Percentiles rank a stretch among this genome's conserved stretches.
Evolutionary conservation across 1,139 yeast species (phyloP).

Genomic region (Geotrichum phurueaensis): DNA sequence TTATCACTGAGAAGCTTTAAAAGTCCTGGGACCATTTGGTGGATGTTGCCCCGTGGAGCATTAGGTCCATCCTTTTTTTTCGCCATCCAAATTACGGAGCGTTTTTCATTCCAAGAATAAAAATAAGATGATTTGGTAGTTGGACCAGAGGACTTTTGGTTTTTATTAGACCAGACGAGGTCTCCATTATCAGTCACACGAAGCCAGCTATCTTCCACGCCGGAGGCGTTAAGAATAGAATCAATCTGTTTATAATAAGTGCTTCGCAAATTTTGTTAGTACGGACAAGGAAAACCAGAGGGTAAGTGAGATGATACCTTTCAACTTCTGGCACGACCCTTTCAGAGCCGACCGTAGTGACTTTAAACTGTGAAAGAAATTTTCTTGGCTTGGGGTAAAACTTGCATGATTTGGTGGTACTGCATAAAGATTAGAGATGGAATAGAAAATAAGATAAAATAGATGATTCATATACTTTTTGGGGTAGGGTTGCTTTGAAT

Average conservation of each 20-base stretch:
- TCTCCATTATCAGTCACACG: background rate
- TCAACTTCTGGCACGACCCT: background rate
- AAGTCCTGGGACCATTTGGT: background rate
- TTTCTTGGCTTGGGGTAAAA: slow-evolving; percentile 3
- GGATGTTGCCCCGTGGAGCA: background rate
- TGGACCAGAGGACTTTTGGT: background rate
- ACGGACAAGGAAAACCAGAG: background rate
- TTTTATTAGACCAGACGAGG: background rate
- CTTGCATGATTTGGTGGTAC: background rate
- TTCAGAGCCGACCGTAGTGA: background rate
- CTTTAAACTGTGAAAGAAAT: slow-evolving; percentile 2
- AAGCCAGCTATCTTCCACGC: background rate
- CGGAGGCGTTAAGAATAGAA: background rate
- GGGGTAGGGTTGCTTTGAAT: background rate
- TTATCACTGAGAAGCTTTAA: background rate
- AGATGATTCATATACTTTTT: background rate
- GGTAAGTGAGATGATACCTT: background rate
- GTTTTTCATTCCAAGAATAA: background rate
- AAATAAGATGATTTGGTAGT: background rate
- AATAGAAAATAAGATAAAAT: background rate
- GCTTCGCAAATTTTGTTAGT: background rate
- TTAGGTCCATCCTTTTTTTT: background rate
- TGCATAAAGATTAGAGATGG: background rate
- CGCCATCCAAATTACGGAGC: background rate
- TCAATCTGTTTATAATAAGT: background rate